Base-by-base conservation (phyloP, 768 basidiomycete species). In the Mycena crocata region DNA sequence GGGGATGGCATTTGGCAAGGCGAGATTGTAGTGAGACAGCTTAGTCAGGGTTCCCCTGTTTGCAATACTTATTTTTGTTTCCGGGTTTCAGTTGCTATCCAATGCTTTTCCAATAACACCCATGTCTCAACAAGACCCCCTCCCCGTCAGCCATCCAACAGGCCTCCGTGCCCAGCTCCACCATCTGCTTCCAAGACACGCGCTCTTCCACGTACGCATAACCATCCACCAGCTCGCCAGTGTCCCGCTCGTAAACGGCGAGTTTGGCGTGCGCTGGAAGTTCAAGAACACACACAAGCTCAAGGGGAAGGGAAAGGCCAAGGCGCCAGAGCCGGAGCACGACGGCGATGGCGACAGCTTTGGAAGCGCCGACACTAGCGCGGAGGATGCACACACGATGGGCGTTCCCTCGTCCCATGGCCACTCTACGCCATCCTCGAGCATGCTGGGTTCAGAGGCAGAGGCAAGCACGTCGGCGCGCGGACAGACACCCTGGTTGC, bases 201-300 rank as follows among this genome's bases (percentile, higher is more conserved):
- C 90, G 5, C 83, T 86, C 60, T 93, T 94, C 78, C 85, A 86
- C 64, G 86, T 88, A 34, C 81, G 82, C 21, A 73, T 93, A 46
- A 80, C 82, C 26, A 82, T 93, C 44, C 89, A 92, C 77, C 87
- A 92, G 68, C 84, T 94, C n/a, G 83, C 86, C 26, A 90, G 87
- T 67, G 89, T 94, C 0, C 93, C 93, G 0, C 86, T 93, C 65
- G 87, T 93, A 40, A 79, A 81, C 42, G 92, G 92, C 65, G 86
- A 92, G 73, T 93, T 93, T 73, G 88, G 83, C 23, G 85, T 90
- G 3, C 82, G 84, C 26, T 93, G 93, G 91, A 90, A 88, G 77
- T 86, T 93, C 78, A 90, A 88, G 80, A 83, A 88, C 68, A 82
- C 82, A 2, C 78, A 82, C 35, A 64, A 58, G 14, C 61, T 62